Base-by-base conservation (phyloP, 495 filamentous ascomycete species). In the Platismatia glauca region DNA sequence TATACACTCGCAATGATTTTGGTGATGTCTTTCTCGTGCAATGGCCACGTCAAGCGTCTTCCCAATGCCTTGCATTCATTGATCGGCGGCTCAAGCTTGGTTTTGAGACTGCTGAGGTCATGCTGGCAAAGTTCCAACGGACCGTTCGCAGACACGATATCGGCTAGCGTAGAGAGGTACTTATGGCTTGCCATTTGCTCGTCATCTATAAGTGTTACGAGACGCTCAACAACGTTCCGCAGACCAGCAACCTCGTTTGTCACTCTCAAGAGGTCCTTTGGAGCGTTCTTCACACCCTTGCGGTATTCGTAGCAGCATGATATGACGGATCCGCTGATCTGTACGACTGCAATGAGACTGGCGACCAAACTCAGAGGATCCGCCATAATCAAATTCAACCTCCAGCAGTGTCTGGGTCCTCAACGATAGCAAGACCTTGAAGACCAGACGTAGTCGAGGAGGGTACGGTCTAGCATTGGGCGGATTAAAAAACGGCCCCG, bases 291-390 rank as follows among this genome's bases (percentile, higher is more conserved):
- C 12, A 41, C 56, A 27, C 11, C 15, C 35, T 29, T 58, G 37
- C 56, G 58, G 34, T 64, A 64, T n/a, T 64, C 62, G 22, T 64
- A 64, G 34, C 62, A 64, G n/a, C 33, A 16, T 52, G 62, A 64
- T 34, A 64, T 46, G 15, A 64, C 34, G 37, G 41, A 43, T 20
- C 56, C 56, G 53, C 56, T 64, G 31, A 64, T 59, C 22, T 64
- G 62, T 11, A 59, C 31, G 9, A 64, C 46, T 22, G 62, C 62
- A 31, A 64, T 59, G 29, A 64, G 43, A 29, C 38, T 53, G 18
- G 38, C 56, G 9, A 64, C 16, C 11, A n/a, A 1, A 38, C 62
- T 52, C 16, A 58, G 56, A 15, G 56, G 62, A 13, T 64, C 62
- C 11, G n/a, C 43, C 43, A 46, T 46, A 7, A 4, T 41, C 39